Base-by-base conservation (phyloP, 1,284 basidiomycete genomes). In the Agaricales sp. region DNA sequence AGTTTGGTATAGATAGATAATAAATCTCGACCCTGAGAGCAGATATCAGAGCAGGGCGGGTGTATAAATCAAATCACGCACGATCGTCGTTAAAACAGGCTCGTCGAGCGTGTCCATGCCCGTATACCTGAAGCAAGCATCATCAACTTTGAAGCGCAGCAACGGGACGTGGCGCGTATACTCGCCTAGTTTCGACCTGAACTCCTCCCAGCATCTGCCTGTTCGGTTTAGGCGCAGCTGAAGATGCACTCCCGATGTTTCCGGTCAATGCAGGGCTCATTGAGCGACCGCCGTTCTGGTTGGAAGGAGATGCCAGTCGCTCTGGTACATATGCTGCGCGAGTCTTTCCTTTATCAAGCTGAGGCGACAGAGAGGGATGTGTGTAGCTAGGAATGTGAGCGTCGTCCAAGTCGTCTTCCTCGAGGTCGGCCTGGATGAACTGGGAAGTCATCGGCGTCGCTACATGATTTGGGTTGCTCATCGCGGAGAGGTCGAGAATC, bases 1-100 rank as follows among this genome's bases (percentile, higher is more conserved):
- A 96, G 76, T 65, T 97, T 97, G 30, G 82, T 76, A 60, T 92
- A 93, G 56, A 97, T 93, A 0, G 92, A 94, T 13, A 82, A 62
- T 18, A 95, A 69, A 63, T 96, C 92, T 46, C 92, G 81, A 59
- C 80, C 80, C 92, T 95, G n/a, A 59, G 13, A 19, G 49, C 47
- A 35, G 43, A 13, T 45, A 48, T 21, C 50, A 44, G 46, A 53
- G 47, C 59, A 39, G 59, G 47, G 43, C 48, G 3, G 16, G 11
- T 26, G 35, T 39, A 47, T 41, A 37, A 44, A 48, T 49, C 4
- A n/a, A 47, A 48, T 19, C 24, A 71, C 88, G 56, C 56, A 94
- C 93, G 55, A 97, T 92, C 0, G 93, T 96, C 16, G 79, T 77
- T 4, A 81, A 79, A 13, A 96, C 78, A 1, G 93, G 92, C 63